Conservation (phyloP, 2,329 filamentous ascomycete species). For the Hypoxylon sp. region DNA sequence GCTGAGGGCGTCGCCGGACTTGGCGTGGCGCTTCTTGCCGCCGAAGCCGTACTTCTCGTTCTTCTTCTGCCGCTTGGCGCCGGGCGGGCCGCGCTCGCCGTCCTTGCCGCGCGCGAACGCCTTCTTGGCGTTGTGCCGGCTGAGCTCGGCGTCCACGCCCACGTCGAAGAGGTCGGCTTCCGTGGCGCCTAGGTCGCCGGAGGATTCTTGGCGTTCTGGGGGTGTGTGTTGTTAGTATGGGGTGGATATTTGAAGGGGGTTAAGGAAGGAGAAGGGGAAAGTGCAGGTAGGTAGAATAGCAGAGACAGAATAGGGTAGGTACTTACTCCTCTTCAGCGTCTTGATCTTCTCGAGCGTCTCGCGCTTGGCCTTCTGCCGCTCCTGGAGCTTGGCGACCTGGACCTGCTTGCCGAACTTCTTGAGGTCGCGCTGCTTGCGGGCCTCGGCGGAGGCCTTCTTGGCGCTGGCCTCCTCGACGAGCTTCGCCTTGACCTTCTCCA, state of each 20-base stretch:
- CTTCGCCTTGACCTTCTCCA: conserved; percentile 96
- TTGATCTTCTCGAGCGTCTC: conserved; percentile 97
- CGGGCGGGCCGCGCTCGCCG: conserved; percentile 59
- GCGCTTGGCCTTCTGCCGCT: conserved; percentile 90
- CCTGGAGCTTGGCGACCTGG: conserved; percentile 94
- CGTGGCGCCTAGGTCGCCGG: conserved; percentile 71
- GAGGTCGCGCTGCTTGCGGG: conserved; percentile 89
- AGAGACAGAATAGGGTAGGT: not conserved
- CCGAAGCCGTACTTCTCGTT: conserved; percentile 95
- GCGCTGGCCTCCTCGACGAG: conserved; percentile 89
- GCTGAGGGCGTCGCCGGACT: conserved; percentile 90
- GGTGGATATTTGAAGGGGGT: not conserved
- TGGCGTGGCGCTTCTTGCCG: conserved; percentile 91
- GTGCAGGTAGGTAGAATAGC: not conserved
- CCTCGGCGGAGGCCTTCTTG: conserved; percentile 93
- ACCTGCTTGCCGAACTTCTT: conserved; percentile 99
- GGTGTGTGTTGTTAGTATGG: conserved; percentile 44
- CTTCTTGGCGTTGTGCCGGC: conserved; percentile 60
- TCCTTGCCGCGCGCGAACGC: conserved; percentile 56
- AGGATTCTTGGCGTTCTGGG: conserved; percentile 85
- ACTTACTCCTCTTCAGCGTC: conserved; percentile 92
- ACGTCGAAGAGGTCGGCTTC: conserved; percentile 94
- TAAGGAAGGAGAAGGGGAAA: not conserved
- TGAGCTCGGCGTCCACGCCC: conserved; percentile 77
- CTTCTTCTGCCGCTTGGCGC: conserved; percentile 89